Conservation (phyloP, 73 alveolate species). For the Paramecium octaurelia region DNA sequence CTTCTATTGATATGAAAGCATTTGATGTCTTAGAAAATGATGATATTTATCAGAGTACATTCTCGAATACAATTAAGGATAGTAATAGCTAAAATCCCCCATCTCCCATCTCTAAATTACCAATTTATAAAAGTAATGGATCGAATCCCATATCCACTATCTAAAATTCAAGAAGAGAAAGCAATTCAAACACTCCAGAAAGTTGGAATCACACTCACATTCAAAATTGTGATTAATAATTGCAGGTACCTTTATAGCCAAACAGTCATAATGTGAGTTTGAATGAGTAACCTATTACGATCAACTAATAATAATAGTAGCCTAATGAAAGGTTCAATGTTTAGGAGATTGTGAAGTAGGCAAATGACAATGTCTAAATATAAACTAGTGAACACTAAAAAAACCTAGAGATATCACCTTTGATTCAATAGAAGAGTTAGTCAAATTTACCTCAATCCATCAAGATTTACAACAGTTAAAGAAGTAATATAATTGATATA, state of each 20-base stretch:
- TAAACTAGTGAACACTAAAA: not conserved
- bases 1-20: slow-evolving; percentile 26
- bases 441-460: not conserved
- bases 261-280: slow-evolving; percentile 21
- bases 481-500: not conserved
- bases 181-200: slow-evolving; percentile 21
- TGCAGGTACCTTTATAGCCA: not conserved
- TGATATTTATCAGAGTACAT: slow-evolving; percentile 32
- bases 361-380: not conserved
- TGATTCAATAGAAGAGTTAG: not conserved
- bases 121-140: not conserved
- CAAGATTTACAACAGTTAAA: not conserved
- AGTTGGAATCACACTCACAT: not conserved
- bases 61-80: slow-evolving; percentile 1
- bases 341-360: not conserved
- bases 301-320: not conserved
- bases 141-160: slow-evolving; percentile 16
- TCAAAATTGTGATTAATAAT: not conserved
- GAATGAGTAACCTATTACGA: not conserved
- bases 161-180: slow-evolving; percentile 41
- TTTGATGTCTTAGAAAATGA: slow-evolving; percentile 19
- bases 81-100: not conserved
- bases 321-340: not conserved
- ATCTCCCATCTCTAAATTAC: not conserved
- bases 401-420: not conserved